Base-by-base conservation (phyloP, 345 rosid genomes). In the Brassica incana region DNA sequence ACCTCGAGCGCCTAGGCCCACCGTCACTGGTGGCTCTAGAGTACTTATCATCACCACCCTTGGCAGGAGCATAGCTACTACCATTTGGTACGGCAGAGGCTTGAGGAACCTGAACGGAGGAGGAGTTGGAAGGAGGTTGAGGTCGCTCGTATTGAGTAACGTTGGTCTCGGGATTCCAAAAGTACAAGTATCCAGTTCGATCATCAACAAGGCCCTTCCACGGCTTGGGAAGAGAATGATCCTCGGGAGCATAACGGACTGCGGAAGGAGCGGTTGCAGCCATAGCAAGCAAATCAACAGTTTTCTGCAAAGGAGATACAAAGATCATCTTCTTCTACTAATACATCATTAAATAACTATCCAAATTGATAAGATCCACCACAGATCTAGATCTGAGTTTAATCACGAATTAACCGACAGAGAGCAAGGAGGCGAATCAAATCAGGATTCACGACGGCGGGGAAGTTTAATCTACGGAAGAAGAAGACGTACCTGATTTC, bases 121-220 rank as follows among this genome's bases (percentile, higher is more conserved):
- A 90, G 75, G 80, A 83, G 6, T 80, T 4, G 27, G 23, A 29
- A 8, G 80, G 16, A 58, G 99, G 99, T 82, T 85, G 20, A 58
- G 99, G 99, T 82, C 85, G 86, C 83, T 95, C 97, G 45, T 95
- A 95, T 76, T 95, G 99, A 18, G 98, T 95, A 67, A 89, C 93
- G 78, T 95, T 95, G 38, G 99, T 95, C 82, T 88, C 97, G 0
- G 99, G 97, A 83, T 95, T 95, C 99, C 99, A 95, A 82, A 83
- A 93, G 86, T 95, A 95, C 38, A 93, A 86, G 80, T 88, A 95
- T 2, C 98, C 98, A 14, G 97, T 95, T 77, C 88, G 82, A 4
- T 97, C 97, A 86, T 95, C 98, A 54, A 95, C 97, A 15, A 95
- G 88, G 2, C 99, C 98, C 83, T 81, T 93, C 99, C 99, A 95